Percentiles rank a stretch among this genome's conserved stretches.
phyloP scores from a whole-genome alignment of 805 yeast species.

The Wickerhamiella cacticola region DNA sequence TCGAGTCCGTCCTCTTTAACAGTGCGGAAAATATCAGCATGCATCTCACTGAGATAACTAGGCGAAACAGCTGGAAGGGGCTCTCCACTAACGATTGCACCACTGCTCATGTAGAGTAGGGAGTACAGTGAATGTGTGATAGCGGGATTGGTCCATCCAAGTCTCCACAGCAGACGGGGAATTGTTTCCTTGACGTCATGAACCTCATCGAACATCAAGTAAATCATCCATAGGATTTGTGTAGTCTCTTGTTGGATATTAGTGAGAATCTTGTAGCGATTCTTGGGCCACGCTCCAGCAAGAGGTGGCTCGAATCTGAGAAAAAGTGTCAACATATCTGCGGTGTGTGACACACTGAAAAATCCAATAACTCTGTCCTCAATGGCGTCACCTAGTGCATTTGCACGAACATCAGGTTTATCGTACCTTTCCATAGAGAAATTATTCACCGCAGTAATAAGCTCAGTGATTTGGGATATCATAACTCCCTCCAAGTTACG shows the following conservation, averaged over 20 bases:
- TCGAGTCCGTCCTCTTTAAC: not conserved
- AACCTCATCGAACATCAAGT: conserved; percentile 24
- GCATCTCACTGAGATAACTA: conserved; percentile 10
- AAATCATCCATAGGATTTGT: conserved; percentile 22
- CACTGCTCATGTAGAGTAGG: conserved; percentile 10
- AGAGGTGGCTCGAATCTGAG: conserved; percentile 29
- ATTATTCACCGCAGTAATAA: conserved; percentile 25
- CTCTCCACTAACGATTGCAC: conserved; percentile 9
- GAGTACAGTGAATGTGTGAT: conserved; percentile 6
- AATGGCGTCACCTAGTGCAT: conserved; percentile 18
- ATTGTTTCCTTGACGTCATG: conserved; percentile 14
- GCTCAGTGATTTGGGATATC: conserved; percentile 23
- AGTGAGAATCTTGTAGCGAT: conserved; percentile 25
- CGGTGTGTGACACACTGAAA: conserved; percentile 17
- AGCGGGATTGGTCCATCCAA: conserved; percentile 15
- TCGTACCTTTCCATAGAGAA: conserved; percentile 25
- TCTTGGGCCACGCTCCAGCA: conserved; percentile 28
- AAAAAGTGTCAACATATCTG: conserved; percentile 18
- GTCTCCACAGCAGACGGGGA: conserved; percentile 9
- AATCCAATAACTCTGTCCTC: conserved; percentile 15
- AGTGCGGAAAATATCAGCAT: not conserved
- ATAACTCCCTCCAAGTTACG: conserved; percentile 24
- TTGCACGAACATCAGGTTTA: conserved; percentile 17
- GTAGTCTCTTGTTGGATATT: conserved; percentile 22
- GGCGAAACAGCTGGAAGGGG: conserved; percentile 12